Percentiles rank a stretch among this genome's conserved stretches.
Evolutionary conservation across 257 asterid species (phyloP).

Genomic region (Ehretia macrophylla): DNA sequence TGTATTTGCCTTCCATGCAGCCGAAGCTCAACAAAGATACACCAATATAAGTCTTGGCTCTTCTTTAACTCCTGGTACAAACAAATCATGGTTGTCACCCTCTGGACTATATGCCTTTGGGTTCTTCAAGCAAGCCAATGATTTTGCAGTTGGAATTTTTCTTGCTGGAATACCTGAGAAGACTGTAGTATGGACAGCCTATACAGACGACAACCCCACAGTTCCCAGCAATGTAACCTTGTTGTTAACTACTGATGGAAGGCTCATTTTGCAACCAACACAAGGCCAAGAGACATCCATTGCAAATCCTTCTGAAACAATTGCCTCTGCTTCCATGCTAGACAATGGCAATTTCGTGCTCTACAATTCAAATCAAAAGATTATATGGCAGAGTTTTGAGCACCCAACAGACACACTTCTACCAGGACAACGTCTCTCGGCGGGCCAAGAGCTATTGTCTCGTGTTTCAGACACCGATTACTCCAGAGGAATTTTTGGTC

Average conservation of each 20-base stretch:
- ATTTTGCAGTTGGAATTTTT: slow-evolving; percentile 22
- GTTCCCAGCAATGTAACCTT: slow-evolving; percentile 17
- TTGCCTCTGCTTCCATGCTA: slow-evolving; percentile 37
- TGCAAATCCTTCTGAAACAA: not conserved
- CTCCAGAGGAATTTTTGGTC: slow-evolving; percentile 28
- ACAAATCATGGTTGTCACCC: slow-evolving; percentile 23
- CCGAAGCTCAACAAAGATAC: slow-evolving; percentile 26
- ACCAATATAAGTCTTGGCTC: slow-evolving; percentile 34
- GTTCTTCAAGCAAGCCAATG: slow-evolving; percentile 13
- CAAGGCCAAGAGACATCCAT: slow-evolving; percentile 6
- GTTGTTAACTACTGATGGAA: slow-evolving; percentile 24
- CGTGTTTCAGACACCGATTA: slow-evolving; percentile 32
- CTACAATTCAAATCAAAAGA: slow-evolving; percentile 10
- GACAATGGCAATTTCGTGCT: slow-evolving; percentile 58
- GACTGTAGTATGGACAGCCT: slow-evolving; percentile 35
- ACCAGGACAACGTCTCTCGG: slow-evolving; percentile 30
- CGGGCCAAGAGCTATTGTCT: slow-evolving; percentile 22
- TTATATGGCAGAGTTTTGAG: slow-evolving; percentile 58
- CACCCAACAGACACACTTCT: slow-evolving; percentile 44
- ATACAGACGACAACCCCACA: slow-evolving; percentile 11
- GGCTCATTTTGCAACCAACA: slow-evolving; percentile 27
- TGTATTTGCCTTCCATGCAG: slow-evolving; percentile 14
- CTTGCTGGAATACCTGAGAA: slow-evolving; percentile 12
- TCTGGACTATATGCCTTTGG: slow-evolving; percentile 24
- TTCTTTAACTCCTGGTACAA: slow-evolving; percentile 33